Base-by-base conservation (phyloP, 208 protist species). In the Crithidia bombi region DNA sequence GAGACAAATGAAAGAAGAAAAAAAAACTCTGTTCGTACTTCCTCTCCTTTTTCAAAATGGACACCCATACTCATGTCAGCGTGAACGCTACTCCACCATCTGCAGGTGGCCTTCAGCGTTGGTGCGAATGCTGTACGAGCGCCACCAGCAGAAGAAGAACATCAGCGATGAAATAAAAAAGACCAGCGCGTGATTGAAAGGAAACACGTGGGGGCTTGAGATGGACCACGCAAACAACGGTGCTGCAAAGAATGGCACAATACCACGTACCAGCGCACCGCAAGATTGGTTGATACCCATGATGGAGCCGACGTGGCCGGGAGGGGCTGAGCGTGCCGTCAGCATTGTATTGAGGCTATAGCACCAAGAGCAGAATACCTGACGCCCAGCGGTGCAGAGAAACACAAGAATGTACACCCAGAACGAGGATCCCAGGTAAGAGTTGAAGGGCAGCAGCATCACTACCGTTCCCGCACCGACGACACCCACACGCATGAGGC, bases 261-360 rank as follows among this genome's bases (percentile, higher is more conserved):
- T 68, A 39, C 66, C 73, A 19, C 84, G 83, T 49, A 82, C 74
- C 6, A 77, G 55, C 4, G 82, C 68, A 26, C 80, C 82, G 64
- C 75, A 82, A 2, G 84, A 89, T 46, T 89, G 82, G n/a, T 75
- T 84, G 72, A 90, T 93, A 41, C 84, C 82, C 75, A 86, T 87
- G 39, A 89, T 78, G 7, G 80, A 62, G 0, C 84, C 84, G 1
- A 84, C 73, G 50, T 85, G 71, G 9, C 75, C 78, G 0, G 43
- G 33, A 15, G 80, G 79, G 2, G 84, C 80, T 0, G 76, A 62
- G 38, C 76, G 75, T 5, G 87, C 79, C 7, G 85, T 93, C 30
- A 93, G 58, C 65, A 90, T 73, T 19, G 74, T 83, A 56, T 79
- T 87, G 23, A 90, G 64, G 23, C 75, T 79, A 81, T 81, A 89